Evolutionary conservation across 306 rosid species (phyloP), one percentile per base, ranked within the genome.

Genomic region (Quercus variabilis): DNA sequence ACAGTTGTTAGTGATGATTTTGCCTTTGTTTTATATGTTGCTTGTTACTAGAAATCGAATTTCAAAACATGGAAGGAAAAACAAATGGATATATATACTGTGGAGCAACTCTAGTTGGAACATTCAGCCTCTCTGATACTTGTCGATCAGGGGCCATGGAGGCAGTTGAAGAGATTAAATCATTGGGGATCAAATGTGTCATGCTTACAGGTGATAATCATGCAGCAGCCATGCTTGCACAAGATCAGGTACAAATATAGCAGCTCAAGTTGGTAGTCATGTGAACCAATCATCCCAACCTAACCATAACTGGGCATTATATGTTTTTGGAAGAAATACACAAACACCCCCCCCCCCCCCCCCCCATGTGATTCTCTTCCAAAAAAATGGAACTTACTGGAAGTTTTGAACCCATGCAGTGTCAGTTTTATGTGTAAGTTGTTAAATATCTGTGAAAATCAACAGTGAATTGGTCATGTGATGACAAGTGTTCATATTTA

Each of bases 201-300:
- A 92, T 95, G 98, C 97, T 95, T 74, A 92, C 99, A 0, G 99
- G 99, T 58, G 99, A 95, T 67, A 78, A 88, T 76, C 84, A 86
- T 49, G 91, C 87, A 69, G 90, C 97, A 52, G 97, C 98, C 31
- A 78, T 84, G 91, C 91, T 91, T 76, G 88, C 91, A 58, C 91
- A 95, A 69, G 91, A 88, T 25, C 90, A 95, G 97, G 99, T 94
- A n/a, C 56, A 72, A 23, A 35, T 69, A 31, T 51, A 18, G 63
- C 26, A 17, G 9, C 20, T 55, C 18, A 15, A 55, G 23, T 55
- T 15, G 3, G 59, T 55, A 55, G 19, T 5, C 20, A 49, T 18
- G 7, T 18, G 59, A 18, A 55, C 18, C 33, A 11, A 11, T 21
- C 33, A 11, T 55, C 5, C 18, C 23, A 21, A 59, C 13, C 15